These are phyloP conservation scores for Candida qinlingensis DNA, from an alignment of 805 yeast genomes.

Conservation along the genomic window DNA sequence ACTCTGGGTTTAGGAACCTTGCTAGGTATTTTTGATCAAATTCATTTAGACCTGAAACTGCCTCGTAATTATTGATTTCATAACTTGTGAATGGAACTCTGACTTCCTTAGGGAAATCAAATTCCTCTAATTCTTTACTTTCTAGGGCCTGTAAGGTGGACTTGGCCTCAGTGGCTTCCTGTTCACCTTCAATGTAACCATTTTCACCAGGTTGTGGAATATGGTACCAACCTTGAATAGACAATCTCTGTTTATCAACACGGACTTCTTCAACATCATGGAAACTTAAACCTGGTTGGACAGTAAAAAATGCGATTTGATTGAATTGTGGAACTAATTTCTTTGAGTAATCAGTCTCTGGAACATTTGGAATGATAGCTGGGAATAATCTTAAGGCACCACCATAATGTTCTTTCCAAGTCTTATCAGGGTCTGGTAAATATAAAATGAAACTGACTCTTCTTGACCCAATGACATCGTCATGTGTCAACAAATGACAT, in stretches of 20 bases:
- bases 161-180: constrained; percentile 66
- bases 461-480: constrained; percentile 95
- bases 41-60: constrained; percentile 2
- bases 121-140: constrained; percentile 68
- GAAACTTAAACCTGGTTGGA: constrained; percentile 93
- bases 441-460: constrained; percentile 89
- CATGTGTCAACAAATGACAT: constrained; percentile 92
- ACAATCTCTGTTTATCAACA: constrained; percentile 83
- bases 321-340: constrained; percentile 89
- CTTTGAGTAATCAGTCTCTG: constrained; percentile 65
- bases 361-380: constrained; percentile 83
- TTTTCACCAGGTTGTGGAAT: constrained; percentile 91
- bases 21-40: constrained; percentile 46
- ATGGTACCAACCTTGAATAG: constrained; percentile 99
- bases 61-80: constrained; percentile 30
- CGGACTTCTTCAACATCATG: constrained; percentile 98
- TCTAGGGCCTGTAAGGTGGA: constrained; percentile 79
- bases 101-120: constrained; percentile 70
- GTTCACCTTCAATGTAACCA: constrained; percentile 80
- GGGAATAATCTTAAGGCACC: constrained; percentile 88
- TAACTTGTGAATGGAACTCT: constrained; percentile 38
- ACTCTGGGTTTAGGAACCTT: constrained; percentile 50
- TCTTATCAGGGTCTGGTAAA: constrained; percentile 84
- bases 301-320: constrained; percentile 92
- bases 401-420: constrained; percentile 90